Percentiles rank a stretch among this genome's conserved stretches.
Conservation (phyloP, 768 basidiomycete species). For the Boletus sp. region DNA sequence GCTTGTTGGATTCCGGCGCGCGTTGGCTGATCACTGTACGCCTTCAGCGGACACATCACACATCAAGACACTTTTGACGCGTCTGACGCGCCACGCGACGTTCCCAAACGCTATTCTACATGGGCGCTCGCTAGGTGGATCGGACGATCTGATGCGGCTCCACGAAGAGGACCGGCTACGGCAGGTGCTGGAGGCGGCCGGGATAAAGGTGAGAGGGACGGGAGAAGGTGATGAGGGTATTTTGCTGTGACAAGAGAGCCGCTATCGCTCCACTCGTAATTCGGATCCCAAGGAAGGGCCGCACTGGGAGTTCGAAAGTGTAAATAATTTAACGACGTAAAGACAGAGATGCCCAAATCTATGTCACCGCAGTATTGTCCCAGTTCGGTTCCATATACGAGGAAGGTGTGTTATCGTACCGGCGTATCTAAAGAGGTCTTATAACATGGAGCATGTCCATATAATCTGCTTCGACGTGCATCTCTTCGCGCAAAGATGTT, state of each 20-base stretch:
- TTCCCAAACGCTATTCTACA: constrained; percentile 73
- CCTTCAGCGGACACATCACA: constrained; percentile 53
- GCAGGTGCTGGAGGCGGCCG: constrained; percentile 45
- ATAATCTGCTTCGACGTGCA: neutral
- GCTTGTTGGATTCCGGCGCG: constrained; percentile 3
- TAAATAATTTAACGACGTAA: constrained; percentile 1
- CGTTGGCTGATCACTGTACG: neutral
- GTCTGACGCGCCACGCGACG: constrained; percentile 63
- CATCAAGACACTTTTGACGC: constrained; percentile 62
- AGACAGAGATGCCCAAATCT: neutral
- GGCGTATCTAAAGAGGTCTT: constrained; percentile 3
- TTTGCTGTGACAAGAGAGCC: neutral
- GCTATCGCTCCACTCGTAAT: neutral
- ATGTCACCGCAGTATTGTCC: constrained; percentile 6
- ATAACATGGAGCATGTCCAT: neutral
- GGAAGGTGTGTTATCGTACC: constrained; percentile 5
- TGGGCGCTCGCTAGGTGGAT: constrained; percentile 64
- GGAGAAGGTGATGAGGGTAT: constrained; percentile 8
- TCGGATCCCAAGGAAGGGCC: neutral
- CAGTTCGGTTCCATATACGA: neutral
- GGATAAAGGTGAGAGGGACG: constrained; percentile 34
- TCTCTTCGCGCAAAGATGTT: neutral
- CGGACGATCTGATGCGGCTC: constrained; percentile 48
- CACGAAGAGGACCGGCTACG: constrained; percentile 48
- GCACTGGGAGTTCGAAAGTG: neutral